Conservation (phyloP, 208 protist species). For the Angomonas deanei region DNA sequence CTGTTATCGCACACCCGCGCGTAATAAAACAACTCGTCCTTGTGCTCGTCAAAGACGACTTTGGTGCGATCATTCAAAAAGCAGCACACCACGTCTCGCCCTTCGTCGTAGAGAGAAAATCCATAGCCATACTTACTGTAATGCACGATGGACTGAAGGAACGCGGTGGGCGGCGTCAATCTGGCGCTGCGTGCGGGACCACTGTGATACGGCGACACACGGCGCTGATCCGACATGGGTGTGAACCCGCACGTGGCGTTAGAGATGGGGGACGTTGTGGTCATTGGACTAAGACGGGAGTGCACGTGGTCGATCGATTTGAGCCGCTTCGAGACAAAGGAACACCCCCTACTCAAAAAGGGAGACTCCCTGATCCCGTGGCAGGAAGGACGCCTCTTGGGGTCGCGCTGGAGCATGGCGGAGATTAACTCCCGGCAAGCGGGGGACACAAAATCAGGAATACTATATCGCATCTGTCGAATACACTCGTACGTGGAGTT, state of each 20-base stretch:
- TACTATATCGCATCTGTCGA: constrained; percentile 49
- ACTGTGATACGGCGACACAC: not conserved
- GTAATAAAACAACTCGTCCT: not conserved
- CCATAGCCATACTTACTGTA: constrained; percentile 52
- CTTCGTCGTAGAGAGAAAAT: constrained; percentile 19
- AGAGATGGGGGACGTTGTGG: not conserved
- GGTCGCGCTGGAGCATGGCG: constrained; percentile 66
- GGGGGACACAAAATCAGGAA: constrained; percentile 44
- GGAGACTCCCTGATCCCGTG: constrained; percentile 3
- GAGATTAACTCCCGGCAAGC: constrained; percentile 78
- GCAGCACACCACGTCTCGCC: constrained; percentile 14
- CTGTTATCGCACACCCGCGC: not conserved
- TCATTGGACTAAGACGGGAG: not conserved
- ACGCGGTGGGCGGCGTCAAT: constrained; percentile 21
- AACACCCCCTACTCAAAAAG: not conserved
- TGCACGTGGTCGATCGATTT: not conserved
- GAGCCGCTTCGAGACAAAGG: not conserved
- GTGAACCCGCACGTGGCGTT: not conserved
- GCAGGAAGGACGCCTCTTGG: constrained; percentile 33
- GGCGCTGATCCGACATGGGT: not conserved
- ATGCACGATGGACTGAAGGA: constrained; percentile 27
- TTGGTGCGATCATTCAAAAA: constrained; percentile 64
- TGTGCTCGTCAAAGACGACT: constrained; percentile 12
- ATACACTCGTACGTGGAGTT: constrained; percentile 57
- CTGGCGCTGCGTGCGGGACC: not conserved